Conservation (phyloP, 2,329 filamentous ascomycete genomes). For the Trichoderma harzianum region DNA sequence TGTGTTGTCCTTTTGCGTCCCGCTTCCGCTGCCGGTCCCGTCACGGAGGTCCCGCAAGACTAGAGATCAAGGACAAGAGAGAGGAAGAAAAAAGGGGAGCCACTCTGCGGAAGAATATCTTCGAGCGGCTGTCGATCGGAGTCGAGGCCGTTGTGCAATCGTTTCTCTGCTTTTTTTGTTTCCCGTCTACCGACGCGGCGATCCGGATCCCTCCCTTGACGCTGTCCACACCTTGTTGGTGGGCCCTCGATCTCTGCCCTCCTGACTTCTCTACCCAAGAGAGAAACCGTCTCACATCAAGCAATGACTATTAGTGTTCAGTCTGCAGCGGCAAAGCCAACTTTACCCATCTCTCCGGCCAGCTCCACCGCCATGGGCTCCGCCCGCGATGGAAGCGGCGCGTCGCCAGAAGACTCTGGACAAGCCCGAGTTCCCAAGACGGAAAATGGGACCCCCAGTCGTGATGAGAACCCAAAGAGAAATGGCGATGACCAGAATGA, state of each 20-base stretch:
- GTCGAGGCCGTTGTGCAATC: background rate
- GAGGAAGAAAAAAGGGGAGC: background rate
- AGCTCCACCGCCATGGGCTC: conserved; percentile 17
- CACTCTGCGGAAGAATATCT: background rate
- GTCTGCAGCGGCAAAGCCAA: conserved; percentile 8
- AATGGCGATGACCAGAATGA: conserved; percentile 13
- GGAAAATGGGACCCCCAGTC: background rate
- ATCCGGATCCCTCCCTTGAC: background rate
- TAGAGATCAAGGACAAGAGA: background rate
- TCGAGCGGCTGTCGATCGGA: background rate
- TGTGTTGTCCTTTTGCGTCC: background rate
- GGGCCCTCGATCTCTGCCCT: background rate
- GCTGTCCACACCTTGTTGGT: background rate
- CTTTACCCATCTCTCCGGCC: conserved; percentile 16
- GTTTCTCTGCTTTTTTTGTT: background rate
- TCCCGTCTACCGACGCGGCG: background rate
- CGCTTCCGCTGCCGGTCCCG: background rate
- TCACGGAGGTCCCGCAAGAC: background rate
- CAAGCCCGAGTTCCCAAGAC: background rate
- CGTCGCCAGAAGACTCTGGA: conserved; percentile 1
- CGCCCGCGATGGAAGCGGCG: conserved; percentile 10
- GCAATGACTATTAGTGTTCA: conserved; percentile 15
- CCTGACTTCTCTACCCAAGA: background rate
- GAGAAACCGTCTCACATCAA: background rate
- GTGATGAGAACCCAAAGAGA: background rate